phyloP scores from a whole-genome alignment of 2,329 filamentous ascomycete species.

The Teratosphaeria zuluensis region DNA sequence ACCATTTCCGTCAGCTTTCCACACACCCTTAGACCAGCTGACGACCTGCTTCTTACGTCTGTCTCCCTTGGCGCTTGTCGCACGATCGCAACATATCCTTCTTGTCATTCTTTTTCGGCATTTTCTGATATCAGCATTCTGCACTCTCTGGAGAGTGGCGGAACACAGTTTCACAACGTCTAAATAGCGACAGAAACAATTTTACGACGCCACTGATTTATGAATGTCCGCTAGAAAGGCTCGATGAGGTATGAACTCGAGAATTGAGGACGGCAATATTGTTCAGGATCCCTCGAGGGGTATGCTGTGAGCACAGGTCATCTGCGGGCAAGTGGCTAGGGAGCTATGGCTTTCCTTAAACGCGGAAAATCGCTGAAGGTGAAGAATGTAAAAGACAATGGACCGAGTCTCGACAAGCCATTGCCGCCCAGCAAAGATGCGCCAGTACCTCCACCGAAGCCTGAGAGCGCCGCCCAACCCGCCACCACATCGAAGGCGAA shows the following conservation, averaged over 20 bases:
- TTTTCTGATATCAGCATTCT: neutral
- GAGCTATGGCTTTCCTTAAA: conserved; percentile 4
- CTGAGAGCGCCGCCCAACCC: neutral
- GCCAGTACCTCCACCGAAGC: neutral
- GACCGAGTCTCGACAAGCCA: neutral
- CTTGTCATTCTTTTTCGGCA: neutral
- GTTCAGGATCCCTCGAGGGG: neutral
- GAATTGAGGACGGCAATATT: neutral
- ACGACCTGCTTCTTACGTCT: neutral
- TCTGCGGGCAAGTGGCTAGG: neutral
- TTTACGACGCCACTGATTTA: neutral
- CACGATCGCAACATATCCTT: neutral
- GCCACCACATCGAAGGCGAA: neutral
- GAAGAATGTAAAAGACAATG: neutral
- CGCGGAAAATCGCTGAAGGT: conserved; percentile 3
- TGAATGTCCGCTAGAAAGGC: neutral
- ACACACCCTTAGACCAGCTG: neutral
- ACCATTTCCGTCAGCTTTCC: neutral
- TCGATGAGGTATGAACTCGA: neutral
- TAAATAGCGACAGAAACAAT: neutral
- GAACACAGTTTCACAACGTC: neutral
- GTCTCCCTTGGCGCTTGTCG: neutral
- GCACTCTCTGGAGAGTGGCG: neutral
- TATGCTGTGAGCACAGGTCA: neutral
- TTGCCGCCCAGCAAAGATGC: neutral